Base-by-base conservation (phyloP, 1,284 basidiomycete species). In the Pyrrhoderma noxium region DNA sequence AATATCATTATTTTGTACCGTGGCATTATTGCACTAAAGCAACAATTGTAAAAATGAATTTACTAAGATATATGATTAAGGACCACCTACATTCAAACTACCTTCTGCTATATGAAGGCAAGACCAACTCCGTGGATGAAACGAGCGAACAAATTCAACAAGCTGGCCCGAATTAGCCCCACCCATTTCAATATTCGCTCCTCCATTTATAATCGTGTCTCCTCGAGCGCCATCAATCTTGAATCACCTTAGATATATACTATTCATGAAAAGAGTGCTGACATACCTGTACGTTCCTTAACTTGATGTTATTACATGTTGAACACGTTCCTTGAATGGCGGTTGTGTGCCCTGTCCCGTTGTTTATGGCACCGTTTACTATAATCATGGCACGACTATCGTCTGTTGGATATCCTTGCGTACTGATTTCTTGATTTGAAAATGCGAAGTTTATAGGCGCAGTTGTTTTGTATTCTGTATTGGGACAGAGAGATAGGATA, bases 181-280 rank as follows among this genome's bases (percentile, higher is more conserved):
- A 8, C 85, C 85, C 73, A 89, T 81, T 65, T 87, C 85, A 49
- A 88, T 85, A 60, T 86, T 87, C 11, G 75, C 85, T 1, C 83
- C 85, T 2, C 85, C 85, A n/a, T 49, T 52, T 1, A 72, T 75
- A 0, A 76, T 72, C 14, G 71, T 74, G 38, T 74, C 75, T 11
- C 62, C 63, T 50, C 85, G 78, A 1, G 76, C 76, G 3, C 85
- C 85, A 57, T 88, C 76, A 55, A 88, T 76, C 85, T 87, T 57
- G 36, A 19, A 31, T 31, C 13, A 18, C n/a, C 21, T 31, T 8
- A 39, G 19, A 11, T 5, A 11, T 31, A 31, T 31, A 5, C 27
- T 5, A 31, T 31, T 11, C 7, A 31, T 5, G 22, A 18, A 22
- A 38, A 23, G 4, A 2, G 27, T 19, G 25, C 19, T 8, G 11